These are phyloP conservation scores for Colletotrichum camelliae DNA, from an alignment of 2,329 filamentous ascomycete species.

Conservation along the genomic window DNA sequence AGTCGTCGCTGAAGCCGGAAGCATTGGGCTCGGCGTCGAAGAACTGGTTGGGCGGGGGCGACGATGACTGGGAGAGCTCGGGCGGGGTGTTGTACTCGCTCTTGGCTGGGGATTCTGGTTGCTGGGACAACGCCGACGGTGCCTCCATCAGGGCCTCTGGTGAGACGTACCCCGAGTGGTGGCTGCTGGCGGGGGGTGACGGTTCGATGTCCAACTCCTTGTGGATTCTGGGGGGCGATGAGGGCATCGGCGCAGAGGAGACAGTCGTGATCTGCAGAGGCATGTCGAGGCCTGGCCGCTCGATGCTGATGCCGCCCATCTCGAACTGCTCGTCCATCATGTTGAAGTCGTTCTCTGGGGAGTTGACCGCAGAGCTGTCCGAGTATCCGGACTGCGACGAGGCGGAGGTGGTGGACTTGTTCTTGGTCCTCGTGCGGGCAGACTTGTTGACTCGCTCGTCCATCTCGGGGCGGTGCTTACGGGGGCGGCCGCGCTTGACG, in stretches of 20 bases:
- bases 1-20: slow-evolving; percentile 32
- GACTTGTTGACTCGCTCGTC: slow-evolving; percentile 63
- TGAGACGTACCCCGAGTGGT: slow-evolving; percentile 51
- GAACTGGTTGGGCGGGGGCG: slow-evolving; percentile 55
- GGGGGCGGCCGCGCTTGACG: slow-evolving; percentile 67
- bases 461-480: slow-evolving; percentile 65
- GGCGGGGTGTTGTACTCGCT: slow-evolving; percentile 64
- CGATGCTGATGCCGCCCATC: slow-evolving; percentile 43
- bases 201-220: slow-evolving; percentile 34
- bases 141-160: slow-evolving; percentile 49
- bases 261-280: slow-evolving; percentile 37
- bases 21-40: slow-evolving; percentile 51
- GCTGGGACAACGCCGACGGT: slow-evolving; percentile 32
- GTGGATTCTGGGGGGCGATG: slow-evolving; percentile 33
- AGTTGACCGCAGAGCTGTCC: slow-evolving; percentile 60
- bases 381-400: slow-evolving; percentile 63
- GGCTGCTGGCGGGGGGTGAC: slow-evolving; percentile 46
- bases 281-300: slow-evolving; percentile 22
- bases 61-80: slow-evolving; percentile 65
- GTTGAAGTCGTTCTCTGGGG: slow-evolving; percentile 54
- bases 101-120: slow-evolving; percentile 54
- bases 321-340: slow-evolving; percentile 43
- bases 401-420: slow-evolving; percentile 52
- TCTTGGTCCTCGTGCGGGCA: slow-evolving; percentile 60
- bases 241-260: slow-evolving; percentile 51